Base-by-base conservation (phyloP, 768 basidiomycete genomes). In the Hypholoma sublateritium region DNA sequence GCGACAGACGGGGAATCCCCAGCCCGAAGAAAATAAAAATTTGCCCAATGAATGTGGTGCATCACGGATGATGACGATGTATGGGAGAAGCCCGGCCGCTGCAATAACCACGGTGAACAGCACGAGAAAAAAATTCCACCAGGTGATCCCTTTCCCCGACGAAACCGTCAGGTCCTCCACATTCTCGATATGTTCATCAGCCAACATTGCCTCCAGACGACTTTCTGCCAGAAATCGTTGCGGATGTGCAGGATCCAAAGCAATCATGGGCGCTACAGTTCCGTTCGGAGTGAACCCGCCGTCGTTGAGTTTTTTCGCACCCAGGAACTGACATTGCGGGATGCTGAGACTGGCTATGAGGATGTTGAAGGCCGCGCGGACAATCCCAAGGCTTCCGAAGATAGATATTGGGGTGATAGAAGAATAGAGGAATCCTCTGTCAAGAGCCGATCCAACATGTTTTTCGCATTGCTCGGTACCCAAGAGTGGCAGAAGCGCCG, bases 381-480 rank as follows among this genome's bases (percentile, higher is more conserved):
- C 60, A 28, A 53, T 55, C 4, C 60, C 60, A 25, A 61, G 49
- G 37, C 60, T 61, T 5, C 60, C 60, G 32, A 61, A 61, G 44
- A 61, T 58, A 1, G 60, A 61, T 39, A 61, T 34, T 5, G 56
- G 53, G 4, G 60, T 47, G 8, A 57, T 41, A 9, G 49, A 43
- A 16, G 50, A 44, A 51, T 61, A 61, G 17, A 58, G 43, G n/a
- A 51, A 61, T 2, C 60, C 60, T 35, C 48, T 55, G 16, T 55
- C 53, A 9, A 61, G 56, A 2, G 56, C 60, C 32, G 60, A 58
- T 19, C 56, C 57, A 13, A 58, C 50, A 45, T 61, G 60, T 35
- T 52, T 49, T 43, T 61, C 60, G 56, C 60, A 61, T 55, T 61
- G 60, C 44, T 61, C 60, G 4, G 56, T 61, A 5, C 60, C 60